Base-by-base conservation (phyloP, 2,329 filamentous ascomycete species). In the Metarhizium brunneum region DNA sequence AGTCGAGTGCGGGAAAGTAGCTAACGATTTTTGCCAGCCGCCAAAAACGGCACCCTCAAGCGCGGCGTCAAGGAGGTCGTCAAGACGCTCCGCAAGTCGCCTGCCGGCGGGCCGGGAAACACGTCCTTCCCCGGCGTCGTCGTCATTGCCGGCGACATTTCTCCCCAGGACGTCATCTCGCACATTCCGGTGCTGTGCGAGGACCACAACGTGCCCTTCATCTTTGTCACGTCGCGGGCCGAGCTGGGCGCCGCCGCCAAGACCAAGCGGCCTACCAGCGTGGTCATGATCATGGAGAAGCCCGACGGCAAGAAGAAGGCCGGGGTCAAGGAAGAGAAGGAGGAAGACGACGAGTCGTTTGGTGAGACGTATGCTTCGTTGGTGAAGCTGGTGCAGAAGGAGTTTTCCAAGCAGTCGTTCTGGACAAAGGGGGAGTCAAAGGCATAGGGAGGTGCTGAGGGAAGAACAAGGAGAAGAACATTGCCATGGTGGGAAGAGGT, bases 11-110 rank as follows among this genome's bases (percentile, higher is more conserved):
- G 25, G 25, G 25, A 25, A 25, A 3, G 4, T 3, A 25, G 25
- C 45, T 48, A 16, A 48, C 45, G 25, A 48, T 30, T 11, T 11
- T 7, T 30, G 57, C 25, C 73, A 97, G 94, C 92, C 64, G 92
- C 94, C 66, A 96, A 95, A 76, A 85, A 90, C 76, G 95, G 95
- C 77, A 88, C 90, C 57, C 88, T 99, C 69, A 95, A 96, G 79
- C 92, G 94, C 69, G 94, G 94, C 69, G 94, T 99, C 63, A 99
- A 99, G 76, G 94, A 99, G 77, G 92, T 96, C 69, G 92, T 97
- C 77, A 99, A 99, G 79, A 88, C 92, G 38, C 88, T 99, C 65
- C 91, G 94, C 78, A 97, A 97, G 78, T 92, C 90, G 14, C 81
- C 88, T 56, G 73, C 83, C 64, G 82, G 85, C 56, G 82, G 84